phyloP scores from a whole-genome alignment of 1,139 yeast genomes.

The Meyerozyma sp. region DNA sequence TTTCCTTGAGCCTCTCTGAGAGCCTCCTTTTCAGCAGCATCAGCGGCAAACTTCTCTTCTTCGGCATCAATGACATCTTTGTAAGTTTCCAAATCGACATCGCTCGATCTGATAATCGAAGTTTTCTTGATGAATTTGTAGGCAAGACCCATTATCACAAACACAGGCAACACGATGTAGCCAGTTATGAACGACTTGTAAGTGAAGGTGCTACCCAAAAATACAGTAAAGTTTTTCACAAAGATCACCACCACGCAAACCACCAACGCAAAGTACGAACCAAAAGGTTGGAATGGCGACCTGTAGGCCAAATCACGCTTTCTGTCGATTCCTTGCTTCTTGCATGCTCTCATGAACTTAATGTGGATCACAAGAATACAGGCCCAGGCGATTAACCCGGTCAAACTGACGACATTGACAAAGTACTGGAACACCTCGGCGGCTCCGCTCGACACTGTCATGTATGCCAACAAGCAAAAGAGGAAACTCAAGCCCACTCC shows the following conservation, averaged over 20 bases:
- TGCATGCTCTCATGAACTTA: constrained; percentile 58
- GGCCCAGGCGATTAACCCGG: constrained; percentile 25
- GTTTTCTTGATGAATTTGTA: constrained; percentile 56
- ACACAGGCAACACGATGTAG: constrained; percentile 72
- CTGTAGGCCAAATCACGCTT: constrained; percentile 46
- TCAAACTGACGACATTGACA: constrained; percentile 23
- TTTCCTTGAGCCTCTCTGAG: constrained; percentile 43
- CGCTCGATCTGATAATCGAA: constrained; percentile 44
- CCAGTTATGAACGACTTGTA: constrained; percentile 69
- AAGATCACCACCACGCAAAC: constrained; percentile 53
- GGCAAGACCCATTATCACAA: constrained; percentile 47
- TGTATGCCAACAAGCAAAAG: constrained; percentile 25
- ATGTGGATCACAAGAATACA: constrained; percentile 48
- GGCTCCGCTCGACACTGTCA: constrained; percentile 22
- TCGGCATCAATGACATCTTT: constrained; percentile 67
- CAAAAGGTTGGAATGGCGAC: constrained; percentile 67
- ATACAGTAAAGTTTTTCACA: constrained; percentile 71
- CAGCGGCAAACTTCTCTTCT: constrained; percentile 49
- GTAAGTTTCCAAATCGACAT: constrained; percentile 60
- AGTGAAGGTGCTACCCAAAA: constrained; percentile 49
- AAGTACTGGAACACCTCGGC: constrained; percentile 21
- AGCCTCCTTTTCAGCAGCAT: constrained; percentile 36
- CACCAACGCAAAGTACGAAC: constrained; percentile 52
- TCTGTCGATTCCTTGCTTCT: constrained; percentile 44
- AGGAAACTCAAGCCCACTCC: constrained; percentile 32